Base-by-base conservation (phyloP, 805 yeast species). In the Nakazawaea molendinolei region DNA sequence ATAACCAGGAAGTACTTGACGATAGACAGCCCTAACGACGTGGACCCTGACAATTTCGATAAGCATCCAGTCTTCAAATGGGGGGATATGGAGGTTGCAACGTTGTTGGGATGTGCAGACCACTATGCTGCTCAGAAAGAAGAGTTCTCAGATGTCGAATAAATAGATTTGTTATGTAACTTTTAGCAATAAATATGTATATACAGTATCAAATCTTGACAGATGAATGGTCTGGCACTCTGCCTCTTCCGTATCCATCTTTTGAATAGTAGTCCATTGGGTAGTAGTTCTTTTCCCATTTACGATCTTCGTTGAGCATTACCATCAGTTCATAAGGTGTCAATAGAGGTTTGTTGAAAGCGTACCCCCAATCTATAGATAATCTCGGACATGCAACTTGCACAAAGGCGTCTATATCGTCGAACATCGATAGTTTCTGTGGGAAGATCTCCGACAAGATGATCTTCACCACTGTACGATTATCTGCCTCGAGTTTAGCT, bases 351-450 rank as follows among this genome's bases (percentile, higher is more conserved):
- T 83, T 84, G 41, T 78, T 77, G 52, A 92, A 92, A 0, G 98
- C 98, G 56, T 92, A 92, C 0, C 98, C 98, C 98, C 98, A 92
- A 56, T 92, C 98, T 28, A 92, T 90, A 2, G 95, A 86, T 31
- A 92, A 63, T 50, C 98, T 68, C 0, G 98, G 98, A 55, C 98
- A 92, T 1, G 98, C 98, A 3, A 92, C 95, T 58, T 92, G 98
- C 10, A 92, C 84, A 68, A 92, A 92, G 2, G 89, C 95, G 58
- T 92, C 98, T 13, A 90, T 75, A 50, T 86, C 92, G 49, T 86
- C 89, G 58, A 92, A 92, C 79, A 84, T 81, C 8, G 96, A 80
- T 24, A 92, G 63, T 49, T 92, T 92, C 35, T 77, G 83, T 0
- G 98, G 98, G 59, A 92, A 89, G 14, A 92, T 86, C 56, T 92